Evolutionary conservation across 108 stramenopile species (phyloP).

Genomic region (Phaeodactylum tricornutum): DNA sequence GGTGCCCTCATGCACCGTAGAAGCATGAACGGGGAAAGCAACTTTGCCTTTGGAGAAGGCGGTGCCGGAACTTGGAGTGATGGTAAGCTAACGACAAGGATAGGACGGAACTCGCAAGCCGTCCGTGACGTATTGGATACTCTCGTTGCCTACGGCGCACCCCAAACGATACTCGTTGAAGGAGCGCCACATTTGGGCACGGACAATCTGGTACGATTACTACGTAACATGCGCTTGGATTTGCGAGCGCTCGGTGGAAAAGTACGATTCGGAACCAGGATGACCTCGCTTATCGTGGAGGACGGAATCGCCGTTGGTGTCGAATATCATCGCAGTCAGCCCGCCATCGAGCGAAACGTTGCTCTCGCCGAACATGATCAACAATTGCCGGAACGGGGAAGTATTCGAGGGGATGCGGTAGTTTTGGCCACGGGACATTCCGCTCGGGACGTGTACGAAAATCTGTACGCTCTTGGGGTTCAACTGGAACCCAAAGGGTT

Average conservation of each 20-base stretch:
- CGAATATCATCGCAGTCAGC: slow-evolving; percentile 13
- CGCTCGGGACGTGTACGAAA: slow-evolving; percentile 85
- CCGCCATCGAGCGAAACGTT: slow-evolving; percentile 14
- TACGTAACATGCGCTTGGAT: slow-evolving; percentile 66
- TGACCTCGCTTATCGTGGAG: slow-evolving; percentile 43
- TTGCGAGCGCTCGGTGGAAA: slow-evolving; percentile 59
- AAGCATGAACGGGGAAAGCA: slow-evolving; percentile 49
- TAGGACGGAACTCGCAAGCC: slow-evolving; percentile 72
- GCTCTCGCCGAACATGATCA: slow-evolving; percentile 6
- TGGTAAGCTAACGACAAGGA: slow-evolving; percentile 92
- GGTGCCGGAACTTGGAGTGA: slow-evolving; percentile 96
- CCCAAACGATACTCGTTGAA: slow-evolving; percentile 72
- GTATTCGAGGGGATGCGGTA: slow-evolving; percentile 52
- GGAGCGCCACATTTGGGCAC: slow-evolving; percentile 93
- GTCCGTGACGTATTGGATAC: slow-evolving; percentile 75
- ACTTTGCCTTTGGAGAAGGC: slow-evolving; percentile 93
- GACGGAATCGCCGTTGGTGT: slow-evolving; percentile 37
- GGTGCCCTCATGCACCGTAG: slow-evolving; percentile 75
- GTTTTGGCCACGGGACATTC: slow-evolving; percentile 90
- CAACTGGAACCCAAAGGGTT: slow-evolving; percentile 86
- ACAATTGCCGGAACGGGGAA: too few relatives aligned
- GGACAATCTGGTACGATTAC: slow-evolving; percentile 80
- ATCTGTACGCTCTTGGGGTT: slow-evolving; percentile 54
- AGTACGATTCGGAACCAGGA: slow-evolving; percentile 74
- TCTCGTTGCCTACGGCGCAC: slow-evolving; percentile 84